A percentile compares a stretch with the other conserved stretches of the same genome.
phyloP scores from a whole-genome alignment of 352 stramenopile genomes.

The Phytophthora ohioensis region DNA sequence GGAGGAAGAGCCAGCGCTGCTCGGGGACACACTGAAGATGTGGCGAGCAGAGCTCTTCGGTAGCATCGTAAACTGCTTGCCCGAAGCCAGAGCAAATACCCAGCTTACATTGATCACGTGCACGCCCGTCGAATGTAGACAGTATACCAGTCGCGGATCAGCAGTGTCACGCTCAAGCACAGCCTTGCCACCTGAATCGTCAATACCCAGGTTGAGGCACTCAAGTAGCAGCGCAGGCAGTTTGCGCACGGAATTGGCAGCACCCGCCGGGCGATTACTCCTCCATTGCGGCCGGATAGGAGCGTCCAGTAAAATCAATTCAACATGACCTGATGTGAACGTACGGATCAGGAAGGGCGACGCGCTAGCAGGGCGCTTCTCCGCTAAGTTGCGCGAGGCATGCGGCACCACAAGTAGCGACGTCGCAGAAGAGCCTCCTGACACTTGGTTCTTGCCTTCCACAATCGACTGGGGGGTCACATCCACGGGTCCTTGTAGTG shows the following conservation, averaged over 20 bases:
- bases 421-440: constrained; percentile 52
- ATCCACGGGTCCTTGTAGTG: constrained; percentile 73
- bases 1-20: constrained; percentile 6
- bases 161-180: constrained; percentile 58
- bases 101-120: constrained; percentile 83
- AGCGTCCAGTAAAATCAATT: constrained; percentile 73
- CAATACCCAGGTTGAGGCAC: constrained; percentile 75
- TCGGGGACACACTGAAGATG: constrained; percentile 80
- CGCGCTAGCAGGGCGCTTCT: constrained; percentile 44
- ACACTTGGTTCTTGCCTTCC: constrained; percentile 58
- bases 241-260: constrained; percentile 20
- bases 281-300: constrained; percentile 74
- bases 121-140: constrained; percentile 78
- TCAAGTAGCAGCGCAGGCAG: constrained; percentile 73
- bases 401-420: constrained; percentile 68
- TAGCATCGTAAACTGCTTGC: constrained; percentile 67
- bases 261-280: constrained; percentile 38
- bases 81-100: constrained; percentile 64
- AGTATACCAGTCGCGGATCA: constrained; percentile 76
- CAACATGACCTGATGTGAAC: constrained; percentile 81
- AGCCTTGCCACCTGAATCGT: constrained; percentile 74
- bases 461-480: constrained; percentile 65
- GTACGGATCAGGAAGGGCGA: constrained; percentile 73
- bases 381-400: constrained; percentile 26
- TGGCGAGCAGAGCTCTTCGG: constrained; percentile 79